Evolutionary conservation across 2,329 filamentous ascomycete genomes (phyloP).

Genomic region (Ophiostoma pallidulum): DNA sequence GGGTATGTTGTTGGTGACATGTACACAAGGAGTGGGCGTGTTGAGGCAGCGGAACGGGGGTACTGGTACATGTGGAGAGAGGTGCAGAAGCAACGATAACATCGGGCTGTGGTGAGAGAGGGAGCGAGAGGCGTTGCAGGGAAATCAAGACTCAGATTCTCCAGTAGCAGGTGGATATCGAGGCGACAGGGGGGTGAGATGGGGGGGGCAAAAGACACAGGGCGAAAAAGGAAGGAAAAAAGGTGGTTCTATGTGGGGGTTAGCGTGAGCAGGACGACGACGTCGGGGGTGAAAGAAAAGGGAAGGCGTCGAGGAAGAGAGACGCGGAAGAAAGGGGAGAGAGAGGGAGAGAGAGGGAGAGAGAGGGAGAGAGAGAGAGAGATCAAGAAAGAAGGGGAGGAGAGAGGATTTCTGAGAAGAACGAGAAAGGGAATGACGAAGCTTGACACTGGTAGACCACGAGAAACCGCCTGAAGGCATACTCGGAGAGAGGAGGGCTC

Average conservation of each 20-base stretch:
- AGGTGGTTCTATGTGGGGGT: conserved; percentile 20
- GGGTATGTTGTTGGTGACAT: neutral
- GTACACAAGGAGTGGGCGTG: conserved; percentile 2
- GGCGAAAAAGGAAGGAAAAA: conserved; percentile 14
- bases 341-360: neutral
- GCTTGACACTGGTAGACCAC: no score
- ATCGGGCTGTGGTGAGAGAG: neutral
- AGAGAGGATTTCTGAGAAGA: no score
- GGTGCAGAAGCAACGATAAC: no score
- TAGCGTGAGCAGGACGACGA: conserved; percentile 13
- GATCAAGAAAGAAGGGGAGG: neutral
- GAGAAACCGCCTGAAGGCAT: no score
- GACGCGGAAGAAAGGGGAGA: neutral
- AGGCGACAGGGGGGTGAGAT: conserved; percentile 3
- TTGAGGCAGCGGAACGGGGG: neutral
- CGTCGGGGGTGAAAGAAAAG: neutral
- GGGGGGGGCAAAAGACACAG: no score
- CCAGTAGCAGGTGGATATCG: conserved; percentile 3
- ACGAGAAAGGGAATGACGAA: no score
- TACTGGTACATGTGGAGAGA: conserved; percentile 1
- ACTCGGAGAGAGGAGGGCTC: no score
- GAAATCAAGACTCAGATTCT: neutral
- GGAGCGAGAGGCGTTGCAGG: neutral
- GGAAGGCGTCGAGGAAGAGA: neutral
- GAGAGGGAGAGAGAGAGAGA: neutral